These are phyloP conservation scores for Apophysomyces elegans DNA, from an alignment of 371 early-diverging fungal species.

Conservation along the genomic window DNA sequence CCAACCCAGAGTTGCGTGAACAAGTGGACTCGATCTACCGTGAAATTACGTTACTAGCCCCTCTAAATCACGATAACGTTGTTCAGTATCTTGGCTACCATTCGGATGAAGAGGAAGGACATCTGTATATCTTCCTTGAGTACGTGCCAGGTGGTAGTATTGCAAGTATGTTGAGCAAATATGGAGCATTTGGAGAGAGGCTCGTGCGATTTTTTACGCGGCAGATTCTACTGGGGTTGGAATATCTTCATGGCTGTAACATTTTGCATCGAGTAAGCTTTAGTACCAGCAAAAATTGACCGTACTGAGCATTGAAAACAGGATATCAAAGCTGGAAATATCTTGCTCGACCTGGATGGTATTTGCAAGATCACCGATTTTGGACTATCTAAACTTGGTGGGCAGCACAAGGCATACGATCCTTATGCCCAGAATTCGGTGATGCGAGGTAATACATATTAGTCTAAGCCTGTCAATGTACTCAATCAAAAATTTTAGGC, in stretches of 20 bases:
- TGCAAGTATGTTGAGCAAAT: conserved; percentile 76
- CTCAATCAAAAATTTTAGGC: conserved; percentile 49
- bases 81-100: conserved; percentile 88
- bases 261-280: conserved; percentile 88
- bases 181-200: conserved; percentile 84
- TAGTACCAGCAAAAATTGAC: background rate
- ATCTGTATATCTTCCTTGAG: conserved; percentile 94
- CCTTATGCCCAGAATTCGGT: conserved; percentile 51
- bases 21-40: conserved; percentile 45
- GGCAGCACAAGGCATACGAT: conserved; percentile 55
- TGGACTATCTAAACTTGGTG: conserved; percentile 93
- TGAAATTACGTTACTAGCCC: conserved; percentile 52
- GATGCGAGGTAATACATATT: conserved; percentile 33
- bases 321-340: conserved; percentile 96
- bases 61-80: conserved; percentile 90
- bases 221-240: conserved; percentile 93
- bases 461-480: background rate
- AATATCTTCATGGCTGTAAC: conserved; percentile 92
- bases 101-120: conserved; percentile 61
- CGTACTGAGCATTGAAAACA: conserved; percentile 7
- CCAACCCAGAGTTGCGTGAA: conserved; percentile 39
- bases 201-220: conserved; percentile 82
- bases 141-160: conserved; percentile 98
- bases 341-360: conserved; percentile 88
- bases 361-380: conserved; percentile 98